Evolutionary conservation across 106 monocot genomes (phyloP), one percentile per base, ranked within the genome.

Genomic region (Dioscorea alata): DNA sequence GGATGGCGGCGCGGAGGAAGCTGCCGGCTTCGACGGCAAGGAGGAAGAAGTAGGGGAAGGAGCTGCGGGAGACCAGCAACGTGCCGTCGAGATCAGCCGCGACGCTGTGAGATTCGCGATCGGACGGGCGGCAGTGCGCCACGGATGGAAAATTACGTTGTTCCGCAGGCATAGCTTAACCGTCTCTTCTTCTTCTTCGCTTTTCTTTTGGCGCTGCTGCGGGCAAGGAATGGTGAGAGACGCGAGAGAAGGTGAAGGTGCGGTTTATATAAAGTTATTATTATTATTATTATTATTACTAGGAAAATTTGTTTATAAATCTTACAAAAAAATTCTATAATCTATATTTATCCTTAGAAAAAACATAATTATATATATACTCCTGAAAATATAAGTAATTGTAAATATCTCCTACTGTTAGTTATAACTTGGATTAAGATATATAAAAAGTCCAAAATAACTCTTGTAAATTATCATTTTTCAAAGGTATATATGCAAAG

Each of bases 1-100:
- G 86, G 64, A 51, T 19, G 52, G 75, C 31, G 35, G 84, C 96
- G 23, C 96, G 91, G 59, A 83, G 67, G 59, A 82, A 68, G 73
- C 80, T 66, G 19, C 96, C 96, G 31, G 96, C 91, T 69, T 96
- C 96, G 32, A 88, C 74, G 0, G 91, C 82, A 18, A 96, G 59
- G 34, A 92, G 80, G 79, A 96, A 86, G 84, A 89, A 96, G 89
- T 96, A 96, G 5, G 96, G 88, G 76, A 96, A 96, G 34, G 91
- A 83, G 78, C 77, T 76, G 13, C 78, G 74, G 20, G 91, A 83
- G 67, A 80, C 86, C 48, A 95, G 82, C 32, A 96, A 86, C 12
- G 88, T 85, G 32, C 96, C 91, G 68, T 96, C 96, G 10, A 96
- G 82, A 67, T 96, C 96, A 4, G 91, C 91, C 2, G 88, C 84